These are phyloP conservation scores for Ceratocystis papillata DNA, from an alignment of 2,329 filamentous ascomycete species.

Conservation along the genomic window DNA sequence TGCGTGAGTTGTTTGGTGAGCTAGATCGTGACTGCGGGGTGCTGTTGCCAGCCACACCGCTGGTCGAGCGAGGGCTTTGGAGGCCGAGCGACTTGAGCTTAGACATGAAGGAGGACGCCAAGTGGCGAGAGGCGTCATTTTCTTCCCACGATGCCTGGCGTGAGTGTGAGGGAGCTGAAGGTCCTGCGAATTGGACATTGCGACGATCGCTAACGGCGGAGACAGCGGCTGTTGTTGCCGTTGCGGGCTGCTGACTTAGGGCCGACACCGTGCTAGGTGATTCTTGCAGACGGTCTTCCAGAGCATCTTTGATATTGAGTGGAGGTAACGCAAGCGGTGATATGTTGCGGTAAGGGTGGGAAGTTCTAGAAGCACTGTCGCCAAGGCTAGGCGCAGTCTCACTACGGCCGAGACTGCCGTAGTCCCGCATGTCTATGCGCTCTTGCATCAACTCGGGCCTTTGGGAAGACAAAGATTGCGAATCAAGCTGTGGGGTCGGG, in stretches of 20 bases:
- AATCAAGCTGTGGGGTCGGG: background rate
- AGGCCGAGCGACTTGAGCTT: conserved; percentile 64
- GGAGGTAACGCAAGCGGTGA: conserved; percentile 21
- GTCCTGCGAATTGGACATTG: conserved; percentile 67
- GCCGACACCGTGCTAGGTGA: background rate
- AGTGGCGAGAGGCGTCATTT: conserved; percentile 48
- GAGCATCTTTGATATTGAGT: conserved; percentile 14
- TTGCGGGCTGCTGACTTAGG: background rate
- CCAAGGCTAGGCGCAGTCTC: conserved; percentile 2
- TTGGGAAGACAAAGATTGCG: background rate
- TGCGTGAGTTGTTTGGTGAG: conserved; percentile 14
- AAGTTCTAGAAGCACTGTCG: conserved; percentile 12
- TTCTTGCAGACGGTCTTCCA: background rate
- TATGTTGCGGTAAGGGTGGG: conserved; percentile 16
- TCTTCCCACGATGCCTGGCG: conserved; percentile 58
- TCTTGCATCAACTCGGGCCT: conserved; percentile 2
- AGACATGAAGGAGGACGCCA: conserved; percentile 59
- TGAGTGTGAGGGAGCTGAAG: conserved; percentile 42
- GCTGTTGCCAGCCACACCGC: conserved; percentile 27
- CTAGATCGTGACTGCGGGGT: conserved; percentile 28
- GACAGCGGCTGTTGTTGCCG: conserved; percentile 1
- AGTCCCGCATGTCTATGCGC: conserved; percentile 16
- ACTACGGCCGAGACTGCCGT: conserved; percentile 1
- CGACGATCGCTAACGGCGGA: conserved; percentile 30
- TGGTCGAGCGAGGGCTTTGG: conserved; percentile 34